Conservation (phyloP, 1,284 basidiomycete species). For the Vanrija sp. region DNA sequence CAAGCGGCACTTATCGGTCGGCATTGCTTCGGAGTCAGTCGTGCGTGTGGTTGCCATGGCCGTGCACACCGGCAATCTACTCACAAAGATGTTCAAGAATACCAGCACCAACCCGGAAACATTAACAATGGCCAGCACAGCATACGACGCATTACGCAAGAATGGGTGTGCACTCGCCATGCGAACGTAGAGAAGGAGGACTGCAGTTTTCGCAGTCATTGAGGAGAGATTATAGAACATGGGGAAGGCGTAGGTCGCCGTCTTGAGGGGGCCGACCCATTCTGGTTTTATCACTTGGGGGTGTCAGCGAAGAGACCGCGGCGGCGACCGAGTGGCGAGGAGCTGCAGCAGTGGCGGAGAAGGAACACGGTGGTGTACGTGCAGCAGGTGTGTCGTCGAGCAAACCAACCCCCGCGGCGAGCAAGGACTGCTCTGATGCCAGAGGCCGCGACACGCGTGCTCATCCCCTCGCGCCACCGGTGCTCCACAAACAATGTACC, state of each 20-base stretch:
- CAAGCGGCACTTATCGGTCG: conserved; percentile 40
- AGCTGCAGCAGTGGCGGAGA: too few species aligned
- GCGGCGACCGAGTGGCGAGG: too few species aligned
- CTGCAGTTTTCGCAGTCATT: conserved; percentile 46
- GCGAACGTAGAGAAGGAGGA: conserved; percentile 47
- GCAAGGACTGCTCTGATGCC: too few species aligned
- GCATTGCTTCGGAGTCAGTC: conserved; percentile 28
- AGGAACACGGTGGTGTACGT: too few species aligned
- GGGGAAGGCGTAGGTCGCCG: conserved; percentile 41
- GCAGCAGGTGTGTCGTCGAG: too few species aligned
- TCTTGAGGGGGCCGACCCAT: conserved; percentile 25
- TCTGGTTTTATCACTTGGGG: conserved; percentile 19
- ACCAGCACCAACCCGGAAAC: conserved; percentile 43
- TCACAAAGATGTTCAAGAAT: conserved; percentile 44
- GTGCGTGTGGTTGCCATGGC: background rate
- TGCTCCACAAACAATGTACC: conserved; percentile 3
- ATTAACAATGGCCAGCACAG: conserved; percentile 39
- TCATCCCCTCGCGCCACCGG: too few species aligned
- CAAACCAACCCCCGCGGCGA: too few species aligned
- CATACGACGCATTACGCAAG: conserved; percentile 39
- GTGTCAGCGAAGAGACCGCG: background rate
- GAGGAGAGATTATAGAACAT: conserved; percentile 45
- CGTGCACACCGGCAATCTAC: background rate
- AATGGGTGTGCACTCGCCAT: conserved; percentile 44
- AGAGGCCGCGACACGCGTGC: too few species aligned